A percentile compares a stretch with the other conserved stretches of the same genome.
phyloP scores from a whole-genome alignment of 768 basidiomycete genomes.

The Agrocybe pediades region DNA sequence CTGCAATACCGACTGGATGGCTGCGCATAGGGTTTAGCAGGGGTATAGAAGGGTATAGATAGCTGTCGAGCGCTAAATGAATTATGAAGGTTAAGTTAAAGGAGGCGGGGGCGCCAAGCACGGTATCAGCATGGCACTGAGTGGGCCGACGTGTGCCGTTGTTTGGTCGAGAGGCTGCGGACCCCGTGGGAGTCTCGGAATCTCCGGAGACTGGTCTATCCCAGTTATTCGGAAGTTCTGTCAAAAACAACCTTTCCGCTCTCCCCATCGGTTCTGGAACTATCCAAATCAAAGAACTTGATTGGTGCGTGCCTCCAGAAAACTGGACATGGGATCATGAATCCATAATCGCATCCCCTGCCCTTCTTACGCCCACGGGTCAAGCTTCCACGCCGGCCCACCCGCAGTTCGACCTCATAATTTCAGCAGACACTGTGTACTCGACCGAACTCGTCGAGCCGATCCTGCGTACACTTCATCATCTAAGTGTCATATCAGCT shows the following conservation, averaged over 20 bases:
- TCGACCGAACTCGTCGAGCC: constrained; percentile 59
- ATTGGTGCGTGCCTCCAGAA: constrained; percentile 64
- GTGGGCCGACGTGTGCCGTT: too few species aligned
- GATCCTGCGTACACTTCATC: constrained; percentile 67
- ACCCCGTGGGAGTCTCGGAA: too few species aligned
- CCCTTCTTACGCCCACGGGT: constrained; percentile 19
- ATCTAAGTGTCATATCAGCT: constrained; percentile 44
- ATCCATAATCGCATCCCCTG: constrained; percentile 32
- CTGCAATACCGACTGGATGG: too few species aligned
- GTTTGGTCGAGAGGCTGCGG: too few species aligned
- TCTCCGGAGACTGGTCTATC: too few species aligned
- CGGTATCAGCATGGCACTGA: too few species aligned
- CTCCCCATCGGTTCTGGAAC: constrained; percentile 39
- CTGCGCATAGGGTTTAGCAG: too few species aligned
- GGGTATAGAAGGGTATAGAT: too few species aligned
- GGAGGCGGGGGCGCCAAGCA: too few species aligned
- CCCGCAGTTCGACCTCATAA: constrained; percentile 75
- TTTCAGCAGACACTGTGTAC: constrained; percentile 87
- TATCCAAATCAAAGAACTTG: constrained; percentile 65
- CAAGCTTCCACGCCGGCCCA: constrained; percentile 26
- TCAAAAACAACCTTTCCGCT: constrained; percentile 42
- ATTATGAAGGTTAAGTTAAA: too few species aligned
- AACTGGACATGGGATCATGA: constrained; percentile 58
- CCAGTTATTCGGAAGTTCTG: too few species aligned
- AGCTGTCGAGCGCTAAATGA: too few species aligned